Evolutionary conservation across 2,329 filamentous ascomycete species (phyloP).

Genomic region (Diaporthe sp.): DNA sequence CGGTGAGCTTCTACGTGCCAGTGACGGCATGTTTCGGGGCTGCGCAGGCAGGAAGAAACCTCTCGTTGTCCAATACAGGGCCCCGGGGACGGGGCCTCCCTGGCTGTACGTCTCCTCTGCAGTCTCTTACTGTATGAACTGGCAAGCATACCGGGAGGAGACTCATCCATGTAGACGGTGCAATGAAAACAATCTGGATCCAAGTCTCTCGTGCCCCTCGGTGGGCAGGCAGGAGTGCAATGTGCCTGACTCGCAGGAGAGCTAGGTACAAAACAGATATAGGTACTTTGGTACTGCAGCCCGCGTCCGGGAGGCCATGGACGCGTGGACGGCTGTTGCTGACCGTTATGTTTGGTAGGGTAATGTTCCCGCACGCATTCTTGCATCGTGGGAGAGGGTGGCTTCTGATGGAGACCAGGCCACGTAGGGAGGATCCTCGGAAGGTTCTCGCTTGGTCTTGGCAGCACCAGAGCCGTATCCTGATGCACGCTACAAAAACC

Average conservation of each 20-base stretch:
- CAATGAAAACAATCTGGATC: background rate
- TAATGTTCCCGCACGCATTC: background rate
- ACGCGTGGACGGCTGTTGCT: background rate
- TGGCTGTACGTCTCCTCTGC: too few species aligned
- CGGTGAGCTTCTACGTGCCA: background rate
- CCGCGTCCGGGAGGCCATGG: background rate
- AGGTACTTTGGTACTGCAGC: background rate
- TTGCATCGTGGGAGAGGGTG: background rate
- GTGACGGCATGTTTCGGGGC: background rate
- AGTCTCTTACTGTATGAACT: background rate
- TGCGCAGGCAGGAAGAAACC: background rate
- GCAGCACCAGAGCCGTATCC: slow-evolving; percentile 3
- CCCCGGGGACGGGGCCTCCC: too few species aligned
- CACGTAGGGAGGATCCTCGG: slow-evolving; percentile 18
- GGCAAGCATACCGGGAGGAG: background rate
- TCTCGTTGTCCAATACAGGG: background rate
- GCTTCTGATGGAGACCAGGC: background rate
- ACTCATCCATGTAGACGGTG: background rate
- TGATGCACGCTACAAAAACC: background rate
- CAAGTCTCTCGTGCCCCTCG: background rate
- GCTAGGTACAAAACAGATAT: background rate
- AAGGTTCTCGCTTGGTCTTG: slow-evolving; percentile 26
- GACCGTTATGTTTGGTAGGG: background rate
- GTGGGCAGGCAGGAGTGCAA: background rate
- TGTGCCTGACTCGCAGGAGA: slow-evolving; percentile 1